These are phyloP conservation scores for Xylaria longipes DNA, from an alignment of 495 filamentous ascomycete genomes.

Conservation along the genomic window DNA sequence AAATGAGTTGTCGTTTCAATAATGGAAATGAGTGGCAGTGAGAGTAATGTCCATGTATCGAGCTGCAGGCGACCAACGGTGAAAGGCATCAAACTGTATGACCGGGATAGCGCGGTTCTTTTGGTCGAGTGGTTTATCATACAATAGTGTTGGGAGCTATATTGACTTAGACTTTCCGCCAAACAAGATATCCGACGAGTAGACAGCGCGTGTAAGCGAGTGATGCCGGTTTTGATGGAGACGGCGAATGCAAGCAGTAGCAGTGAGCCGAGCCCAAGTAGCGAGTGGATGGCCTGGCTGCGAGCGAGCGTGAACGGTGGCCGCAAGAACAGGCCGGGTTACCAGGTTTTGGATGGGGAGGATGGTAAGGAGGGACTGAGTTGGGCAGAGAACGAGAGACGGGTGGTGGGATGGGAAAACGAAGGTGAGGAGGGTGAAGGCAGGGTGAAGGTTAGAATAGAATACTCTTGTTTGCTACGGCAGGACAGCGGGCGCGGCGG, in stretches of 20 bases:
- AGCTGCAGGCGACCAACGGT: slow-evolving; percentile 31
- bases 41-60: slow-evolving; percentile 32
- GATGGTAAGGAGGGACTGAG: slow-evolving; percentile 4
- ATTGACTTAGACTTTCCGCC: not conserved
- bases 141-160: not conserved
- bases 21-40: slow-evolving; percentile 26
- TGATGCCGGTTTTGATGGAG: not conserved
- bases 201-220: slow-evolving; percentile 4
- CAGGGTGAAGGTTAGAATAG: slow-evolving; percentile 8
- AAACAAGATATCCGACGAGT: not conserved
- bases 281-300: slow-evolving; percentile 1
- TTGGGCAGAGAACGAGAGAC: slow-evolving; percentile 8
- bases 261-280: not conserved
- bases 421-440: slow-evolving; percentile 24
- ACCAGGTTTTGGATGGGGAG: not conserved
- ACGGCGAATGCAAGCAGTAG: slow-evolving; percentile 3
- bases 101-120: slow-evolving; percentile 27
- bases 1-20: slow-evolving; percentile 26
- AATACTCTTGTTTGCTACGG: slow-evolving; percentile 32
- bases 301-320: not conserved
- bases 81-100: slow-evolving; percentile 34
- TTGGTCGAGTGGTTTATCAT: not conserved
- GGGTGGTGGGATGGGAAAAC: slow-evolving; percentile 26
- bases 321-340: slow-evolving; percentile 11
- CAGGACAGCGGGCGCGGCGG: slow-evolving; percentile 8